Base-by-base conservation (phyloP, 2,329 filamentous ascomycete species). In the Aspergillus uvarum region DNA sequence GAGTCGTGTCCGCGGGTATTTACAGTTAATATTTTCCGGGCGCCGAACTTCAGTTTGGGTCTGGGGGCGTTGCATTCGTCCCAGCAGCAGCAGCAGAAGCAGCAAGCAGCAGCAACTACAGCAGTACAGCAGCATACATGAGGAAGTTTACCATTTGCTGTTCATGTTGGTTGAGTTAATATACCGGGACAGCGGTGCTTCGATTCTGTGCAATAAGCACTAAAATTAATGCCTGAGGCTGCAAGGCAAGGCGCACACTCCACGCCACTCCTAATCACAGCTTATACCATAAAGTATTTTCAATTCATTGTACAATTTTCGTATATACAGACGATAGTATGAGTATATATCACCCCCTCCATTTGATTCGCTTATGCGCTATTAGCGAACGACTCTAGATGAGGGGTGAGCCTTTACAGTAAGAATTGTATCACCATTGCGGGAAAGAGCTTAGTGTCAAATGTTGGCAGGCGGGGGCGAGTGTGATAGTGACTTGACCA, bases 21-120 rank as follows among this genome's bases (percentile, higher is more conserved):
- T 66, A 65, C 65, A 68, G 66, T 64, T 60, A 65, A 68, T 67
- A 67, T 68, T 69, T 68, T 69, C 67, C 67, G 66, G 64, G 38
- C 51, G 42, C 56, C 63, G 59, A 64, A 57, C 35, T 58, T 58
- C 56, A 61, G 54, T 55, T 55, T 51, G 56, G 51, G 38, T 21
- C 48, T 29, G 44, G 47, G 44, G 54, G 54, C 47, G 55, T 47
- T 54, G 58, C 49, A 60, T 53, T 58, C 22, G 24, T 32, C 32
- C 50, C 56, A 60, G 26, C 35, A 47, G 12, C 47, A 42, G 35
- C 31, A 50, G 35, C 16, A 35, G 32, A 1, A 35, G 32, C 12
- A 57, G 12, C 24, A 57, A 29, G 26, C 26, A 3, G 3, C 26
- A 29, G 26, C 26, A 29, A 7, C 26, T 29, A 8, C 7, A 29